Conservation (phyloP, 2,329 filamentous ascomycete genomes). For the Calycina marina region DNA sequence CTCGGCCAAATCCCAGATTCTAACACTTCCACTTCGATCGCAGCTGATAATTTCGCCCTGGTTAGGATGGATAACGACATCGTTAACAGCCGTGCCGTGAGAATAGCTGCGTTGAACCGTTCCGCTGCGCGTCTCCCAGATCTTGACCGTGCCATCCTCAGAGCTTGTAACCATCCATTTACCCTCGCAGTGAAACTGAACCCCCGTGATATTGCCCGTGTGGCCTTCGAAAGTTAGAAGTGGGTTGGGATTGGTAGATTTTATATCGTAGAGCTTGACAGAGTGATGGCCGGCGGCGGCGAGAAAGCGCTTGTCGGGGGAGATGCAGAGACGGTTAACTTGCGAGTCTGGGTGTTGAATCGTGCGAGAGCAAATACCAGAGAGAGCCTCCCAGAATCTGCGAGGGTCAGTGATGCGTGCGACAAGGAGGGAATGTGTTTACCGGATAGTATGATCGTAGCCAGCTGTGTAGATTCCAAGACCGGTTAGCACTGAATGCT, state of each 20-base stretch:
- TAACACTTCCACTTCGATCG: slow-evolving; percentile 80
- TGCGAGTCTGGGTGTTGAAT: slow-evolving; percentile 98
- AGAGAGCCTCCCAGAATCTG: slow-evolving; percentile 97
- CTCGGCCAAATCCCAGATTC: slow-evolving; percentile 93
- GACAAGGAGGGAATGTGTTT: slow-evolving; percentile 8
- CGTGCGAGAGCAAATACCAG: slow-evolving; percentile 92
- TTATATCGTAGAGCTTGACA: slow-evolving; percentile 97
- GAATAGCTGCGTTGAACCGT: slow-evolving; percentile 79
- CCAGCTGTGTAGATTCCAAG: too few species aligned
- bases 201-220: slow-evolving; percentile 87
- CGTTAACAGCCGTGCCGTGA: slow-evolving; percentile 80
- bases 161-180: slow-evolving; percentile 99
- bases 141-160: slow-evolving; percentile 56
- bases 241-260: slow-evolving; percentile 90
- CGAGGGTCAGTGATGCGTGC: slow-evolving; percentile 4
- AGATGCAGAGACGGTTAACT: slow-evolving; percentile 96
- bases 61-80: slow-evolving; percentile 98
- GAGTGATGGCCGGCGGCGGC: slow-evolving; percentile 63
- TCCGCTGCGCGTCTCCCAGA: slow-evolving; percentile 22
- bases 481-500: too few species aligned
- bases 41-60: slow-evolving; percentile 97
- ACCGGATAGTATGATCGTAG: slow-evolving; percentile 66
- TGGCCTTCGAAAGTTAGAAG: slow-evolving; percentile 92
- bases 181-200: slow-evolving; percentile 95
- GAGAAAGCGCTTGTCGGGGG: slow-evolving; percentile 89